Evolutionary conservation across 176 grass and related monocot species (phyloP).

Genomic region (Bromus sterilis): DNA sequence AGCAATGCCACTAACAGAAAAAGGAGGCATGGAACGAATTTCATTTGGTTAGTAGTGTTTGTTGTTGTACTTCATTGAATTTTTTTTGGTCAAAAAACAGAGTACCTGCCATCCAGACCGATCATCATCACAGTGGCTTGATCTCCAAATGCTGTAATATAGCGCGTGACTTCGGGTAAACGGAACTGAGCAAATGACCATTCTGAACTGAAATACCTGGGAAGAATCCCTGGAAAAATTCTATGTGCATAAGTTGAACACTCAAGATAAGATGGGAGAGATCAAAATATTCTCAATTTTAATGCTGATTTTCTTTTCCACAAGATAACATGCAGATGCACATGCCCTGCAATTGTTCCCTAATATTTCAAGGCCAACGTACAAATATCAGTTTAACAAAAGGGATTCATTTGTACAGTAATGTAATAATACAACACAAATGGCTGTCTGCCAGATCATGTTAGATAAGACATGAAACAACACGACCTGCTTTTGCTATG

Average conservation of each 20-base stretch:
- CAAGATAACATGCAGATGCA: neutral
- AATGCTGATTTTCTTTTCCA: neutral
- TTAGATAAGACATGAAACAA: neutral
- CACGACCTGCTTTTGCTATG: neutral
- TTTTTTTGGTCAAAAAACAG: neutral
- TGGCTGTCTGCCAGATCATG: neutral
- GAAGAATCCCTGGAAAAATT: conserved; percentile 45
- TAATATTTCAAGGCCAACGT: neutral
- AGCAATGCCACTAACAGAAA: neutral
- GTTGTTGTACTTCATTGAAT: neutral
- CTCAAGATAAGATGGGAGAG: neutral
- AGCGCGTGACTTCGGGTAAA: conserved; percentile 47
- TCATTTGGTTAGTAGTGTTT: neutral
- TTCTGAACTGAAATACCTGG: conserved; percentile 79
- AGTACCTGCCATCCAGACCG: conserved; percentile 72
- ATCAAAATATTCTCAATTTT: conserved; percentile 10
- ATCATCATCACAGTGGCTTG: conserved; percentile 55
- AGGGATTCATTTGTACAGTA: neutral
- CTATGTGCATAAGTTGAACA: neutral
- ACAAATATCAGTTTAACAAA: neutral
- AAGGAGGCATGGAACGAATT: neutral
- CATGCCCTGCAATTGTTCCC: neutral
- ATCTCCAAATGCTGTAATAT: conserved; percentile 61
- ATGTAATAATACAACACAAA: neutral
- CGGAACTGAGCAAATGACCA: conserved; percentile 82